Base-by-base conservation (phyloP, 805 yeast species). In the Zygotorulaspora danielsina region DNA sequence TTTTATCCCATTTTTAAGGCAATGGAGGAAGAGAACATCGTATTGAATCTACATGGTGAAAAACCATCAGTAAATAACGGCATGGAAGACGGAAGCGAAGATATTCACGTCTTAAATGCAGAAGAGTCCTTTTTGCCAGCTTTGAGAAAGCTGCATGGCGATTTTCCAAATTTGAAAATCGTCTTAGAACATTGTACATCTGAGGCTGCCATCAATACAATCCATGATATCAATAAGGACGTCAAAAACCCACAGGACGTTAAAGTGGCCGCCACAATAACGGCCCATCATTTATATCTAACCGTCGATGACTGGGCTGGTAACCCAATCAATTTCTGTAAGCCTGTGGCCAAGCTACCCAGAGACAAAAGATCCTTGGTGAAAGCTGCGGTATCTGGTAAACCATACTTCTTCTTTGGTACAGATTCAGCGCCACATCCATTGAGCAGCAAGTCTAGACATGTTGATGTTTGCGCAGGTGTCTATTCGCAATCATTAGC, bases 361-460 rank as follows among this genome's bases (percentile, higher is more conserved):
- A 71, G 67, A 19, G 98, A 93, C 59, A 79, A 82, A 53, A 71
- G 76, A 39, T 90, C 96, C 1, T 67, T 93, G 30, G 73, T 93
- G 5, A 71, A 70, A 25, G 97, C 98, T 27, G 98, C 97, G 2
- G 80, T 84, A 6, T 79, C 93, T 1, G 97, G 97, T 4, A 79
- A 83, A 50, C 86, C 95, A 29, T 89, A 80, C 70, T 93, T 89
- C 63, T 86, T 93, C 69, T 93, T 89, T 58, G 99, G 99, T 5
- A 85, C 96, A 1, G 99, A 93, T 62, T 86, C 96, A 16, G 99
- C 99, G 20, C 99, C 98, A 18, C 98, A 93, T 61, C 95, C 96
- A 6, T 56, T 85, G 18, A 75, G 76, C 46, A 79, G 79, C 44
- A 94, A 94, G 64, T 71, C 85, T 18, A 81, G 74, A 45, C 87